Base-by-base conservation (phyloP, 148 eudicot species). In the Polygonum aviculare region DNA sequence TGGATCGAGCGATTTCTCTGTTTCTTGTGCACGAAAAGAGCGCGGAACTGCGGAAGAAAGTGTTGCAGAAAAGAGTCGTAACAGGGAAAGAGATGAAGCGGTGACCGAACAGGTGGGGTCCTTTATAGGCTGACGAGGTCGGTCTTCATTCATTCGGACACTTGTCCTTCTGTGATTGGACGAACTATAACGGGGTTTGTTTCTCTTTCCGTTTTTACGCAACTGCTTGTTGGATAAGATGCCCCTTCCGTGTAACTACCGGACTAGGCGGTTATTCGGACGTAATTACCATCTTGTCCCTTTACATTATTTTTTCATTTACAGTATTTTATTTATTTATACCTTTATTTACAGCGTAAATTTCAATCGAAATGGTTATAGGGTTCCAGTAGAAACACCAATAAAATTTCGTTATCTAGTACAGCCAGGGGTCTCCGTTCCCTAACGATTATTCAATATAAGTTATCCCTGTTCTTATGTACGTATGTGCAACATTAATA, bases 181-280 rank as follows among this genome's bases (percentile, higher is more conserved):
- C 12, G 16, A 12, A 45, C 54, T 22, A 22, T 11, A 63, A 21
- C 19, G 12, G 75, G 75, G 7, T 18, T 72, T 26, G 75, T 45
- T 72, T 72, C 75, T 22, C 54, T 26, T 72, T 45, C 36, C 75
- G 54, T 72, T 72, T 35, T 72, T 40, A 22, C 21, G 36, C 33
- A 72, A 45, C 75, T 50, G 75, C 75, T 63, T 63, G 38, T 63
- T 63, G 38, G n/a, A 63, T 63, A 7, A 63, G 69, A 63, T 12
- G 18, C 39, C 39, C 39, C 18, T 63, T 31, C 69, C 69, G 40
- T 63, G 69, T 7, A 63, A 63, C 69, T 63, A 11, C 38, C 69
- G 69, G 69, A 63, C 18, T 63, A 63, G 69, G 69, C 69, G 38
- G 69, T 63, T 63, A 63, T 12, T 63, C 12, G 39, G 40, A 12